A percentile compares a stretch with the other conserved stretches of the same genome.
Evolutionary conservation across 164 flowering plant species (phyloP).

Genomic region (grape (Vitis vinifera)): ASM3070453v1 NC_081808.1:9042001-9042500

Average conservation of each 20-base stretch:
- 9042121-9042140: neutral
- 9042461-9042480: neutral
- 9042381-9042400: too few species aligned
- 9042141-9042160: neutral
- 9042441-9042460: neutral
- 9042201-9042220: neutral
- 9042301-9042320: neutral
- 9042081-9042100: conserved; percentile 25
- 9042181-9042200: neutral
- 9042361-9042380: too few species aligned
- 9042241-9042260: neutral
- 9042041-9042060: conserved; percentile 7
- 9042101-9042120: conserved; percentile 10
- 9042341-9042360: too few species aligned
- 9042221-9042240: neutral
- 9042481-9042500: neutral
- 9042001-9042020: conserved; percentile 71
- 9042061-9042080: conserved; percentile 10
- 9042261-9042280: neutral
- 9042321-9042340: too few species aligned
- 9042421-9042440: neutral
- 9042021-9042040: conserved; percentile 62
- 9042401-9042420: too few species aligned
- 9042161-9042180: too few species aligned
- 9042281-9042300: neutral